Percentiles rank a stretch among this genome's conserved stretches.
Evolutionary conservation across 352 stramenopile genomes (phyloP).

Genomic region (Pythium grandisporangium): DNA sequence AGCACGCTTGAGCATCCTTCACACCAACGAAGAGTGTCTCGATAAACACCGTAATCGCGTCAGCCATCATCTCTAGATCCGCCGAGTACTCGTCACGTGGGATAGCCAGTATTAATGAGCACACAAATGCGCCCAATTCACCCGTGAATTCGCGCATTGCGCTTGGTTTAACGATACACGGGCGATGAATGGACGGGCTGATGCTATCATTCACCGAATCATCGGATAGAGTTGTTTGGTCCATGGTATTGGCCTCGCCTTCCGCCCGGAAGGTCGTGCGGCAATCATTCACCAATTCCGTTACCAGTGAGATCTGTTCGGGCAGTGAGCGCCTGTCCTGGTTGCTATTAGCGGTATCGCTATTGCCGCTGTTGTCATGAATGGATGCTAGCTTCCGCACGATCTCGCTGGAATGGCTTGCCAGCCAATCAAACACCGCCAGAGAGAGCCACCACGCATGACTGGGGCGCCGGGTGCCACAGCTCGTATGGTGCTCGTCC

Average conservation of each 20-base stretch:
- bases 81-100: constrained; percentile 13
- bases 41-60: constrained; percentile 18
- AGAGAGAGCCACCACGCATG: constrained; percentile 57
- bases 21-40: constrained; percentile 18
- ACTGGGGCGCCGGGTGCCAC: constrained; percentile 18
- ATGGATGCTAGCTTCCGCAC: constrained; percentile 25
- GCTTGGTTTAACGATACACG: too few relatives aligned
- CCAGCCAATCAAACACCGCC: constrained; percentile 37
- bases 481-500: constrained; percentile 11
- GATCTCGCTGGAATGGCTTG: constrained; percentile 20
- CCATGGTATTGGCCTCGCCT: too few relatives aligned
- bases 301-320: constrained; percentile 13
- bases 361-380: too few relatives aligned
- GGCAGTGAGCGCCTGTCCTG: background rate
- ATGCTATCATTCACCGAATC: too few relatives aligned
- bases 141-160: constrained; percentile 30
- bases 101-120: constrained; percentile 16
- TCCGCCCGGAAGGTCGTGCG: constrained; percentile 25
- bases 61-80: constrained; percentile 22
- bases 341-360: too few relatives aligned
- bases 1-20: constrained; percentile 2
- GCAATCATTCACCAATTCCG: constrained; percentile 16
- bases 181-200: too few relatives aligned
- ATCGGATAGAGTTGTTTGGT: too few relatives aligned
- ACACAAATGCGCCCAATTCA: constrained; percentile 30